Evolutionary conservation across 75 land plant species (phyloP), one percentile per base, ranked within the genome.

Genomic region (Ceratopteris richardii): DNA sequence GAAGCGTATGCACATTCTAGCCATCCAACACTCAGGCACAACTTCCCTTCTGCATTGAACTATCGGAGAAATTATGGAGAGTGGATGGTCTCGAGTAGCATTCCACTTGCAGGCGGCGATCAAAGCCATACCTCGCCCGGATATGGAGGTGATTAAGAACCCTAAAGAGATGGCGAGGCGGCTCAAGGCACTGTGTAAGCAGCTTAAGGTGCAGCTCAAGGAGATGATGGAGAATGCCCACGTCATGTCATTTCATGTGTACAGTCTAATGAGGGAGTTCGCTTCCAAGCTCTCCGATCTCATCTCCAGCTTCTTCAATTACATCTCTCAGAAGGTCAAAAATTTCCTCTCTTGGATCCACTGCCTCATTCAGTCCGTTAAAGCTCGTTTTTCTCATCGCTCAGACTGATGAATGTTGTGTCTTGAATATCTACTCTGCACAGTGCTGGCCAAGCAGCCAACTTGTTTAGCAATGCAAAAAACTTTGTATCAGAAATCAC

Each of bases 281-380:
- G 54, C 29, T 14, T 23, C 25, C 29, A 23, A 26, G 54, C 18
- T 52, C 54, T 11, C 14, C 14, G 28, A 26, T 28, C 54, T 52
- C 54, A 52, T 52, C 54, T 2, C 28, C 7, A 25, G 28, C 28
- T 52, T 52, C 54, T 52, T 23, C 54, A 14, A 52, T 4, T 52
- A 52, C 54, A 52, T 52, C 27, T 52, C 28, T 9, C 24, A 52
- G 12, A 52, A 52, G 54, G 54, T 52, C 12, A 52, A 52, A 23
- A 52, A 14, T 6, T 52, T 52, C 14, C 16, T 52, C 54, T 23
- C 25, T 12, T 52, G 54, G 54, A 26, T 52, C 54, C 5, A 2
- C 5, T 25, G 54, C 54, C 25, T 52, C 54, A 23, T 52, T 23
- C 3, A 22, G 24, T 12, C 14, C 5, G 28, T 52, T 28, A 52